Percentiles rank a stretch among this genome's conserved stretches.
Evolutionary conservation across 805 yeast species (phyloP).

Genomic region (Ogataea glucozyma): DNA sequence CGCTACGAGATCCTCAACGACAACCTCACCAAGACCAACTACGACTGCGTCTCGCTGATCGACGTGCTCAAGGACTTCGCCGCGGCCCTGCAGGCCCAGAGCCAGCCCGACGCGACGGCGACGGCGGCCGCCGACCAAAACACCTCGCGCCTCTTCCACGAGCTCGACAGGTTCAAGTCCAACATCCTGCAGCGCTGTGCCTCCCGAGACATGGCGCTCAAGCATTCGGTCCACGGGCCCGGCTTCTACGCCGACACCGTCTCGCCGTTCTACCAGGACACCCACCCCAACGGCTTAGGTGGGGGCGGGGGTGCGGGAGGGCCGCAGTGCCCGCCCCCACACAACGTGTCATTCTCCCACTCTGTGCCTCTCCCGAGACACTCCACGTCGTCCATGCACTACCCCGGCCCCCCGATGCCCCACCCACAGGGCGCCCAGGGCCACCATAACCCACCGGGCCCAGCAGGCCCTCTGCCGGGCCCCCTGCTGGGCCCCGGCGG

Average conservation of each 20-base stretch:
- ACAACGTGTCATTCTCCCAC: constrained; percentile 15
- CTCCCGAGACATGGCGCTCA: constrained; percentile 33
- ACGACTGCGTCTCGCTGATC: constrained; percentile 53
- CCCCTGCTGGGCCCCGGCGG: too few relatives aligned
- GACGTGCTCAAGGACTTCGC: constrained; percentile 39
- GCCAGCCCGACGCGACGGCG: too few relatives aligned
- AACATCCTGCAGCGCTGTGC: constrained; percentile 36
- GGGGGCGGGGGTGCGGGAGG: too few relatives aligned
- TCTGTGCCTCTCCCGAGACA: constrained; percentile 30
- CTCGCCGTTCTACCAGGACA: constrained; percentile 10
- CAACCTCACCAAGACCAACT: constrained; percentile 49
- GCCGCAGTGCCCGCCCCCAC: constrained; percentile 14
- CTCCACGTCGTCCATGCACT: constrained; percentile 31
- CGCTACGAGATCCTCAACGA: constrained; percentile 50
- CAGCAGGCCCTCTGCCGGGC: too few relatives aligned
- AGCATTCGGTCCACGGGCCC: constrained; percentile 23
- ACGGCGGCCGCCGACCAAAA: too few relatives aligned
- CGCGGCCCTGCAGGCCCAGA: constrained; percentile 11
- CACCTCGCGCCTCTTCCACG: constrained; percentile 20
- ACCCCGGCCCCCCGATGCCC: too few relatives aligned
- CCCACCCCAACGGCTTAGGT: too few relatives aligned
- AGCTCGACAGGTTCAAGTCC: constrained; percentile 30
- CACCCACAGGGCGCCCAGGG: too few relatives aligned
- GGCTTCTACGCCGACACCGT: constrained; percentile 21
- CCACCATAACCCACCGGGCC: constrained; percentile 31